Base-by-base conservation (phyloP, 1,139 yeast genomes). In the Saccharomycopsis hybrid region DNA sequence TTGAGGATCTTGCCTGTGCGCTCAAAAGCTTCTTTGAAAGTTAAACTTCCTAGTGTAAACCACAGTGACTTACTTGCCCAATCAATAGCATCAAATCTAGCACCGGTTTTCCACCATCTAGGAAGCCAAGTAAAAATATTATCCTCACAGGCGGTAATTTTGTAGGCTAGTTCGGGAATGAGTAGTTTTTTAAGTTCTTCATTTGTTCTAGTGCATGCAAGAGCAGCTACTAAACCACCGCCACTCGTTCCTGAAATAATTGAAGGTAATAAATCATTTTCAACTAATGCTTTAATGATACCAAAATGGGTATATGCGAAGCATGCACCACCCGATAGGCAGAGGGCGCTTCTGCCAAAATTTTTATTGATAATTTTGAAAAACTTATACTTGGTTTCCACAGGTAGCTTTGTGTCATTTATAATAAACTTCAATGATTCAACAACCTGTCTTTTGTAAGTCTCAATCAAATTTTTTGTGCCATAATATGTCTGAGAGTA, bases 281-380 rank as follows among this genome's bases (percentile, higher is more conserved):
- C 89, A 4, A 85, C 65, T 39, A 85, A 64, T 0, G 90, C 92
- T 57, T 80, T 82, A 27, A 85, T 75, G 2, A 85, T 78, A 1
- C 95, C 95, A 65, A 84, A 82, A 65, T 85, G 95, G 31, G 82
- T 78, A 58, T 82, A 82, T 1, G 90, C 80, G 65, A 85, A 85
- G 42, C 86, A 77, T 0, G 90, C 95, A 11, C 94, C 95, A 1
- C 95, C 94, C 53, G 85, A 78, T 38, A 85, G 70, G 57, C 88
- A 82, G 27, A 85, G 67, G 0, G 94, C 90, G 0, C 89, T 72
- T 56, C 77, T 78, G 5, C 94, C 95, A 60, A 78, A 82, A 60
- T 83, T 84, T 58, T 78, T 77, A 65, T 74, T 74, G 29, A 81
- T 71, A 27, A 75, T 73, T 50, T 74, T 72, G 66, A 85, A 82